Base-by-base conservation (phyloP, 768 basidiomycete species). In the Rhodotorula paludigena region DNA sequence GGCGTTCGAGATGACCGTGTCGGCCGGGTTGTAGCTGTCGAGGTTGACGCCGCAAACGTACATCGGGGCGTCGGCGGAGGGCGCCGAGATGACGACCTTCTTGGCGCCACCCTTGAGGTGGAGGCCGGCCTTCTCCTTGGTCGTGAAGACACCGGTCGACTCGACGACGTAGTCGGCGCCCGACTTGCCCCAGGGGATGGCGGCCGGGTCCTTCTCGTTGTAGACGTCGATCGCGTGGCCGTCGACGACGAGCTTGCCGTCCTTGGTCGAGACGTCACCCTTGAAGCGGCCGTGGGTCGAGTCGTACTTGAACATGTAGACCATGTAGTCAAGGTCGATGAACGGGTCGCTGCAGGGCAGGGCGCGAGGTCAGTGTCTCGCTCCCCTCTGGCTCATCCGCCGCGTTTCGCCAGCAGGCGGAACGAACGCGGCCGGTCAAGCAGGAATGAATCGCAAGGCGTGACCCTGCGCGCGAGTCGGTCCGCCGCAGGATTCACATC, bases 61-160 rank as follows among this genome's bases (percentile, higher is more conserved):
- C 91, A 93, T 93, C 74, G 91, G 91, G 11, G 92, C 91, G 78
- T 93, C 90, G 39, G 90, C 85, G n/a, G 94, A 98, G 74, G 94
- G 94, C 54, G 94, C 94, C 73, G 93, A 94, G 85, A 99, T 98
- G 82, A 99, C 84, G 78, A 99, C 94, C 84, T 97, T 99, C 87
- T 98, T 97, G 78, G 94, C 94, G 79, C 94, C 94, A 75, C 94
- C 94, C 82, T 93, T 92, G 81, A 99, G 83, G 82, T 99, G 94
- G 74, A 86, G 87, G 55, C 83, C 83, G 62, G 94, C 94, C 83
- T 92, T 93, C 23, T 96, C 92, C 74, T 80, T 84, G 77, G 92
- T 96, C 78, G 93, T 98, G 85, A 98, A 97, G 80, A 96, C 92
- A 86, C 93, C 90, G 74, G 96, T 98, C 60, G 96, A 90, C 82